Evolutionary conservation across 1,284 basidiomycete species (phyloP).

Genomic region (Pseudozyma thailandica): DNA sequence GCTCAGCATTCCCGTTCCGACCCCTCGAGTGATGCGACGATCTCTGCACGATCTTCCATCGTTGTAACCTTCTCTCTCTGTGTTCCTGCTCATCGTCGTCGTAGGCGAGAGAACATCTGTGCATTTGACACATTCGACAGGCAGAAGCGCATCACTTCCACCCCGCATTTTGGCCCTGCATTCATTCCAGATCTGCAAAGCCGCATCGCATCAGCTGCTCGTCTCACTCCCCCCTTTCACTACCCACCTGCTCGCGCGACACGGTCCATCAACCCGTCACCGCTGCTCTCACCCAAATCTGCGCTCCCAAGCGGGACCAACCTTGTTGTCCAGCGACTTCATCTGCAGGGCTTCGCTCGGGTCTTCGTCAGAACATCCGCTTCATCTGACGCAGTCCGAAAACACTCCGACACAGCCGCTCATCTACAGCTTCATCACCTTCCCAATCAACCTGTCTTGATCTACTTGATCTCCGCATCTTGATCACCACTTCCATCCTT

Average conservation of each 20-base stretch:
- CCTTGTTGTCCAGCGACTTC: too few species aligned
- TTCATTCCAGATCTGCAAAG: neutral
- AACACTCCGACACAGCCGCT: too few species aligned
- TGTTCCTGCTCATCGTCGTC: constrained; percentile 1
- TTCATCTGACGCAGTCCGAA: too few species aligned
- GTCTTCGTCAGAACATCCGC: neutral
- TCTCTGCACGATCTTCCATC: neutral
- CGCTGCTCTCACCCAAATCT: too few species aligned
- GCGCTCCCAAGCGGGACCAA: too few species aligned
- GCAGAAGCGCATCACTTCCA: constrained; percentile 5
- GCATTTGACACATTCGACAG: constrained; percentile 4
- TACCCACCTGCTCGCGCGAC: too few species aligned
- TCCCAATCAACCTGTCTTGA: too few species aligned
- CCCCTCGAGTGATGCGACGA: constrained; percentile 19
- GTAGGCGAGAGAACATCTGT: constrained; percentile 20
- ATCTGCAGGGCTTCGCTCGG: neutral
- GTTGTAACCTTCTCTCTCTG: neutral
- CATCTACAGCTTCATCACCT: too few species aligned
- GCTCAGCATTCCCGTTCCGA: constrained; percentile 32
- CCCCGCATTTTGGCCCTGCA: neutral
- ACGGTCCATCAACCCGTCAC: too few species aligned
- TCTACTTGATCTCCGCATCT: too few species aligned
- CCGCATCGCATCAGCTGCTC: neutral
- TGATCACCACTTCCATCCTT: too few species aligned
- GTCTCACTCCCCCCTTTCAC: too few species aligned